Base-by-base conservation (phyloP, 139 green algal genomes). In the Edaphochlamys debaryana region DNA sequence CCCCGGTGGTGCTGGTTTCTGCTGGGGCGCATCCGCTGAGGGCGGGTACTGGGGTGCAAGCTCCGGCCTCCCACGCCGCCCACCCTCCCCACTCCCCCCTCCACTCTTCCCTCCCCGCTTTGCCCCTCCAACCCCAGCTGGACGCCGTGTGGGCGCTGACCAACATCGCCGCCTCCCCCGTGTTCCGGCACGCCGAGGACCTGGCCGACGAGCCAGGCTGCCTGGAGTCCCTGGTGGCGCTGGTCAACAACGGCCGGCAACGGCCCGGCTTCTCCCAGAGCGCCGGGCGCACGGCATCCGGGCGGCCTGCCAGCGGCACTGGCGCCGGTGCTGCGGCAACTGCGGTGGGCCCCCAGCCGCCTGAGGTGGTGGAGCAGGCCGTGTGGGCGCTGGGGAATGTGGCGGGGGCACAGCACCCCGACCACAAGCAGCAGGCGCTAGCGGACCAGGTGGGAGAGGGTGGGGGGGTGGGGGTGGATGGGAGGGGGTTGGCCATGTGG, bases 341-440 rank as follows among this genome's bases (percentile, higher is more conserved):
- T 6, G 41, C 56, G 30, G 30, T 2, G 60, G 7, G 7, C 60
- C 22, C 54, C 17, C 22, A 19, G 13, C 13, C 42, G 69, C 22
- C 30, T 50, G 50, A 32, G 50, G 41, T 80, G 54, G 52, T 29
- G 36, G 54, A 69, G 56, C 72, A 56, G 54, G 25, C 54, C 37
- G 8, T 80, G 36, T 80, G 72, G 72, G 54, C 54, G 0, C 72
- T 80, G 72, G 72, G 27, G 25, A 80, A 80, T 54, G 56, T 80
- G 8, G 72, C 72, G 36, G 72, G 72, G 23, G 72, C 56, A 13
- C 27, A 69, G 36, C 36, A 80, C 25, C 72, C 54, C 5, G 72
- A 25, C 9, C 20, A 37, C 4, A 54, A 56, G 37, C 56, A 37
- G 37, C 72, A 80, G 72, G 56, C 72, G 52, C 56, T 80, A 15